These are phyloP conservation scores for Cystobasidium tubakii DNA, from an alignment of 768 basidiomycete genomes.

Conservation along the genomic window DNA sequence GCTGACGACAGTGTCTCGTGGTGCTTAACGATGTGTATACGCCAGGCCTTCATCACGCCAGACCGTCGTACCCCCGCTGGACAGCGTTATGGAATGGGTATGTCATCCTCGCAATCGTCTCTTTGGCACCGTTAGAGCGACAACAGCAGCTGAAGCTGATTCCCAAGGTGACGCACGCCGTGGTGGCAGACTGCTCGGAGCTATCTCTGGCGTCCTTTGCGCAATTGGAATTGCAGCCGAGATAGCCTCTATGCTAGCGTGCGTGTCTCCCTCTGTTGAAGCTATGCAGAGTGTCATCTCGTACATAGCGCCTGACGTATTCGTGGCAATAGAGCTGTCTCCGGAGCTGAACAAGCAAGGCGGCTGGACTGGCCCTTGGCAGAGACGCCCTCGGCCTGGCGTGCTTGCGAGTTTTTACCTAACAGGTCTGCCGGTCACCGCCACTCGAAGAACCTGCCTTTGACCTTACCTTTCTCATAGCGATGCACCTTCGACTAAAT, in stretches of 20 bases:
- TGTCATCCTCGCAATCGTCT: background rate
- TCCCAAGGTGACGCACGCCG: background rate
- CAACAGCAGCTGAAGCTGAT: background rate
- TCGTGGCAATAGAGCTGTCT: background rate
- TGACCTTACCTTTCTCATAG: background rate
- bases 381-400: background rate
- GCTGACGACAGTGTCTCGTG: no score
- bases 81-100: background rate
- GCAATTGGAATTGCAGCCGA: background rate
- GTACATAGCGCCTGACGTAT: background rate
- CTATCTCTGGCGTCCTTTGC: background rate
- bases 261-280: background rate
- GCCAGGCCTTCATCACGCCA: background rate
- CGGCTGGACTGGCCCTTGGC: slow-evolving; percentile 2
- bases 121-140: background rate
- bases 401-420: background rate
- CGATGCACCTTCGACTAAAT: background rate
- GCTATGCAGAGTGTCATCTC: background rate
- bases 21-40: no score
- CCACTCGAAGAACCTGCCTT: no score
- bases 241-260: slow-evolving; percentile 4
- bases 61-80: background rate
- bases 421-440: background rate
- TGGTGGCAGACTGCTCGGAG: background rate
- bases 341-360: background rate